A percentile compares a stretch with the other conserved stretches of the same genome.
phyloP scores from a whole-genome alignment of 208 protist species.

The Zelonia costaricensis region DNA sequence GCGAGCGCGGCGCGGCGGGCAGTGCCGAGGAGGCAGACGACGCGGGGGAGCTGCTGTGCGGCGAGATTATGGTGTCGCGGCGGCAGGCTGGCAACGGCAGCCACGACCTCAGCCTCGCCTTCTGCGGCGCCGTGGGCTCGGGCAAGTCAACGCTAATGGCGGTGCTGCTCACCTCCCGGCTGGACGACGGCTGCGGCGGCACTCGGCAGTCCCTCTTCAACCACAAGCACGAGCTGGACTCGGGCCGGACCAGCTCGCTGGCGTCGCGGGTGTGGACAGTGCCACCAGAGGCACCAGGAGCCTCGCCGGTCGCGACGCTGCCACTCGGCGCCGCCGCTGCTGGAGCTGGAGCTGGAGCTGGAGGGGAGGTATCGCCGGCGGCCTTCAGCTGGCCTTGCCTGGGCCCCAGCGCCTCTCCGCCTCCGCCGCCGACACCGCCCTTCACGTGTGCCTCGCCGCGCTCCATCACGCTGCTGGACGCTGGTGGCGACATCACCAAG shows the following conservation, averaged over 20 bases:
- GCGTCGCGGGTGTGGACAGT: conserved; percentile 90
- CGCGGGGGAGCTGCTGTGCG: conserved; percentile 52
- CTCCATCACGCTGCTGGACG: conserved; percentile 68
- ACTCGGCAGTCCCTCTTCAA: conserved; percentile 88
- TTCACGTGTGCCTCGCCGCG: conserved; percentile 26
- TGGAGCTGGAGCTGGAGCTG: too few relatives aligned
- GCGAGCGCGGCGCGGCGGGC: neutral
- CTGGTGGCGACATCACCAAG: conserved; percentile 81
- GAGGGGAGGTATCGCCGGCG: too few relatives aligned
- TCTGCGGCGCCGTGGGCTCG: conserved; percentile 79
- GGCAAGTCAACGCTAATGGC: conserved; percentile 91
- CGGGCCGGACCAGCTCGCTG: conserved; percentile 94
- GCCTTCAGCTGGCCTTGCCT: neutral
- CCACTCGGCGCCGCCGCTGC: too few relatives aligned
- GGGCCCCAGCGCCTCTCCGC: conserved; percentile 1
- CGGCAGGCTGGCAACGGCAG: conserved; percentile 38
- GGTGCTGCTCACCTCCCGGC: conserved; percentile 58
- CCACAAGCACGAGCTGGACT: conserved; percentile 96
- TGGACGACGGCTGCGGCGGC: conserved; percentile 84
- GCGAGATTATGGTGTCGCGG: conserved; percentile 81
- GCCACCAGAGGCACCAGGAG: neutral
- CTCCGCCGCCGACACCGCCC: conserved; percentile 11
- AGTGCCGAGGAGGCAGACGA: neutral
- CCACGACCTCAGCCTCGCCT: conserved; percentile 75
- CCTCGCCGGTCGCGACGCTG: neutral